Base-by-base conservation (phyloP, 75 land plant species). In the Pinus taeda region DNA sequence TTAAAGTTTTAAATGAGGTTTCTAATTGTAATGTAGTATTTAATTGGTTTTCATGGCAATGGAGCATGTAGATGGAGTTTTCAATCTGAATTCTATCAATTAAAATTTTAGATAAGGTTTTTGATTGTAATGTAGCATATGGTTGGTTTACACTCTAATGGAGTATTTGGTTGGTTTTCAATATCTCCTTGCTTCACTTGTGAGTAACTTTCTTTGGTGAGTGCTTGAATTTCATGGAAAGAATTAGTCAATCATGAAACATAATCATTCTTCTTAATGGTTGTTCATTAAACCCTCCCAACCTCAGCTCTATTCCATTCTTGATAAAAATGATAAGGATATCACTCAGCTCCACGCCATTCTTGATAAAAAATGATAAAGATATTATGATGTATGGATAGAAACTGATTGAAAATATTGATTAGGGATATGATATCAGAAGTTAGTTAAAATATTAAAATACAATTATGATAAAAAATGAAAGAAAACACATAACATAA, bases 261-360 rank as follows among this genome's bases (percentile, higher is more conserved):
- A 20, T 6, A 67, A 18, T 14, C 61, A 57, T 55, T 57, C 59
- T 9, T 53, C 5, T 39, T 15, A 7, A 24, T 73, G 14, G 74
- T 42, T 7, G 6, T 21, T 57, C 65, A 20, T 21, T 45, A 14
- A 30, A 6, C n/a, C 77, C 81, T 29, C 58, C 81, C 33, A 60
- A 60, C 58, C 61, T 79, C 2, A 62, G 36, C 24, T 63, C 79
- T 4, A 33, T 33, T 0, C 33, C 33, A 33, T 76, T 79, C 6
- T 65, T 22, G 9, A 60, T 6, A 9, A n/a, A 4, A 21, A 0
- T 0, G 26, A n/a, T 17, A 21, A 60, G 0, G 26, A 33, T 24
- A 21, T 9, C n/a, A 59, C 61, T 79, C 2, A 62, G 36, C 24
- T 63, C 79, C 1, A 33, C 1, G 33, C 33, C 33, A 33, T 76